These are phyloP conservation scores for Termitomyces sp. DNA, from an alignment of 768 basidiomycete species.

Conservation along the genomic window DNA sequence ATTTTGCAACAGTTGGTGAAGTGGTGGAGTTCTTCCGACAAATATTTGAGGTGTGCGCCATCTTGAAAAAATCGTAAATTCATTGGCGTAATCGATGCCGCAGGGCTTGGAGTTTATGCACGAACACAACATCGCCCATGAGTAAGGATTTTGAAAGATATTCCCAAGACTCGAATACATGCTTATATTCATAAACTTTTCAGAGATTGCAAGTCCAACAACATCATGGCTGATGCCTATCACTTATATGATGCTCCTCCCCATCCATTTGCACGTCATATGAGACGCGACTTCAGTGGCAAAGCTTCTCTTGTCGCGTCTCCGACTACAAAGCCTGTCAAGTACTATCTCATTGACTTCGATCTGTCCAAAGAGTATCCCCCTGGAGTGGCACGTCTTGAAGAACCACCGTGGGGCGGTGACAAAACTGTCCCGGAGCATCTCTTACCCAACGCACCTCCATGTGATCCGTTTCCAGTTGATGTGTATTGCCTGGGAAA, in stretches of 20 bases:
- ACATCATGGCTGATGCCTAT: slow-evolving; percentile 13
- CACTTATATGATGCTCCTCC: slow-evolving; percentile 7
- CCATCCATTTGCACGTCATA: slow-evolving; percentile 3
- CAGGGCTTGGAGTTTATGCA: slow-evolving; percentile 33
- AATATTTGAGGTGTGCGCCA: too few species aligned
- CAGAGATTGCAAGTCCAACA: slow-evolving; percentile 14
- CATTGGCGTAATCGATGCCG: too few species aligned
- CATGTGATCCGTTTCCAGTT: slow-evolving; percentile 6
- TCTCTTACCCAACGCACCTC: background rate
- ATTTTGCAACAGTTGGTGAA: too few species aligned
- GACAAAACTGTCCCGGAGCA: slow-evolving; percentile 3
- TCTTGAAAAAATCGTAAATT: too few species aligned
- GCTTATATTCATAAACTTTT: too few species aligned
- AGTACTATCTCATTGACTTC: slow-evolving; percentile 21
- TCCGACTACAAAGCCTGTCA: slow-evolving; percentile 13
- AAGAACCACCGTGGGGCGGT: slow-evolving; percentile 3
- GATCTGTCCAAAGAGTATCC: slow-evolving; percentile 16
- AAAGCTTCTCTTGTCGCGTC: background rate
- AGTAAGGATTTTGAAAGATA: slow-evolving; percentile 13
- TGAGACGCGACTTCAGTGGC: slow-evolving; percentile 8
- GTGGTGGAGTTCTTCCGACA: too few species aligned
- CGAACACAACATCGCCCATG: slow-evolving; percentile 23
- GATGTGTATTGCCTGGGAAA: slow-evolving; percentile 7
- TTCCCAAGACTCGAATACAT: too few species aligned
- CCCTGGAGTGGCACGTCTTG: background rate